Conservation (phyloP, 2,329 filamentous ascomycete species). For the Epicoccum nigrum region DNA sequence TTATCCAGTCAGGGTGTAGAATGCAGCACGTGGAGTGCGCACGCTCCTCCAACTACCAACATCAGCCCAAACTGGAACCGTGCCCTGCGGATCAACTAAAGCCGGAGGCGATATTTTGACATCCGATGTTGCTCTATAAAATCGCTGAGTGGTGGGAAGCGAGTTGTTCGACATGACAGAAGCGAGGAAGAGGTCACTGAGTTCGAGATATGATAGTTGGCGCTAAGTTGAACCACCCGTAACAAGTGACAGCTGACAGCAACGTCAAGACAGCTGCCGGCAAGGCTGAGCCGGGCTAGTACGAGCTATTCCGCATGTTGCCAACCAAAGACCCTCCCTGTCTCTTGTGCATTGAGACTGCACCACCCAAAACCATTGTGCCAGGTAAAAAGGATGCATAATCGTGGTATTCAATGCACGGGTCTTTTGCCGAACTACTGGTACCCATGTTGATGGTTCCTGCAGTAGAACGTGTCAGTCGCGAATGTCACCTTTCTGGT, state of each 20-base stretch:
- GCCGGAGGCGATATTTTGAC: not conserved
- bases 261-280: not conserved
- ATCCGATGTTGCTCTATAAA: not conserved
- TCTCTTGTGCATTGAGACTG: not conserved
- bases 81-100: conserved; percentile 7
- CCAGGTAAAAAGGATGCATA: not conserved
- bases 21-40: conserved; percentile 19
- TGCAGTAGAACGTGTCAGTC: conserved; percentile 5
- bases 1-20: conserved; percentile 28
- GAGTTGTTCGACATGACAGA: no score
- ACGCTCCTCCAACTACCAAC: conserved; percentile 8
- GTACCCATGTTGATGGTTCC: conserved; percentile 1
- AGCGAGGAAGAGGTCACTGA: not conserved
- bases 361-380: not conserved
- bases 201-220: not conserved
- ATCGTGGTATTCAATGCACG: not conserved
- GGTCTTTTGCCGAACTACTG: not conserved
- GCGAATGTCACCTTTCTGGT: not conserved
- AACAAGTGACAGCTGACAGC: no score
- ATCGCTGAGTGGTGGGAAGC: no score
- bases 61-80: conserved; percentile 11
- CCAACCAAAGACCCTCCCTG: not conserved
- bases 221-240: not conserved
- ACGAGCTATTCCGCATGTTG: not conserved
- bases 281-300: not conserved